Evolutionary conservation across 2,329 filamentous ascomycete species (phyloP).

Genomic region (Lithohypha guttulata): DNA sequence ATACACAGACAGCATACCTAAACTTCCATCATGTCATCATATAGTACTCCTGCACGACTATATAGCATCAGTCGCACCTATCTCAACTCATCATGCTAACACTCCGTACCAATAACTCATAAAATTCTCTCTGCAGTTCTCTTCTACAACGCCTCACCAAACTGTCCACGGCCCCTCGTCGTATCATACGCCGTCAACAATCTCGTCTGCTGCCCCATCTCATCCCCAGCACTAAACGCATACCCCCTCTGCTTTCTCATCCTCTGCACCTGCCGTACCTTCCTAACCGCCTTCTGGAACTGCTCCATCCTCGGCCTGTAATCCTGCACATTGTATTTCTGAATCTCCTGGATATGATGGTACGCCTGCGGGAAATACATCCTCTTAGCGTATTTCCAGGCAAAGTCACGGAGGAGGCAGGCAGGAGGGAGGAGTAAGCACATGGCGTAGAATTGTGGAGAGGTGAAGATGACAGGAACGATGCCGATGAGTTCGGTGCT

Average conservation of each 20-base stretch:
- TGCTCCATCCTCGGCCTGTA: constrained; percentile 98
- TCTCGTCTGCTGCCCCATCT: constrained; percentile 67
- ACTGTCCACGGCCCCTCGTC: constrained; percentile 77
- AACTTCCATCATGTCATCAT: too few species aligned
- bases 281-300: constrained; percentile 98
- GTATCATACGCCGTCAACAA: constrained; percentile 97
- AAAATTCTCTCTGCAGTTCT: too few species aligned
- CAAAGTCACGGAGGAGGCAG: constrained; percentile 78
- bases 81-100: too few species aligned
- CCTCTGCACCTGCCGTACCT: constrained; percentile 93
- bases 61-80: too few species aligned
- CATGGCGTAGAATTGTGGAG: constrained; percentile 85
- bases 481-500: constrained; percentile 78
- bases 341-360: constrained; percentile 97
- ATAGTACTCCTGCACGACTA: too few species aligned
- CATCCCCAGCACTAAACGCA: constrained; percentile 94
- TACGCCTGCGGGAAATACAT: constrained; percentile 97
- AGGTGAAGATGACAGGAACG: constrained; percentile 67
- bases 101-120: too few species aligned
- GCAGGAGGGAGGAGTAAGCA: constrained; percentile 66
- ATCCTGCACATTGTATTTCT: constrained; percentile 99
- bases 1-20: too few species aligned
- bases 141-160: constrained; percentile 63
- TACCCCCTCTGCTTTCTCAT: constrained; percentile 99
- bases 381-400: constrained; percentile 94